Evolutionary conservation across 2,329 filamentous ascomycete genomes (phyloP), one percentile per base, ranked within the genome.

Genomic region (Tolypocladium sp.): DNA sequence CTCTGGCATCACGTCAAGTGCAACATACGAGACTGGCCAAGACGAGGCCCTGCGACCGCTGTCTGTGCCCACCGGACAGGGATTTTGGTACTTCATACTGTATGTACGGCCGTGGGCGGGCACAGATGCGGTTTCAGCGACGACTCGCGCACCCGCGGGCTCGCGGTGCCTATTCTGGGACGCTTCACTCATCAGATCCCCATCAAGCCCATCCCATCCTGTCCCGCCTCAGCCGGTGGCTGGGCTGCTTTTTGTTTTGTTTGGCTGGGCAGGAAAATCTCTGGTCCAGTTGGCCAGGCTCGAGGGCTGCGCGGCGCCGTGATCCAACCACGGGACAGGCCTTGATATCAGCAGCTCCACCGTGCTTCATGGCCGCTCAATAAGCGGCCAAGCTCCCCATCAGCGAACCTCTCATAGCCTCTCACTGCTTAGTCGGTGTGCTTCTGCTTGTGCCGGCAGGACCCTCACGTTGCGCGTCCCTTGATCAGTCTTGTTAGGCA

Each of bases 391-490:
- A 53, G 49, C 30, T 40, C 38, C 30, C 49, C 49, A 8, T 35
- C 20, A 22, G 49, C 49, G 49, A 49, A 38, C 58, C 59, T 62
- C 33, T 59, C 49, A 22, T 38, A 42, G 54, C 30, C 58, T 25
- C 46, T n/a, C 44, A 63, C 64, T 67, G 65, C 64, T 70, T 68
- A 68, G 70, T 71, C 71, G 71, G 71, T 73, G 70, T 71, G 68
- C 71, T 71, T 68, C 65, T 64, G 27, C 49, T 22, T 22, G 49
- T 35, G 17, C 17, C 30, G 20, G 9, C 17, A n/a, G 49, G 30
- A 4, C 30, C 60, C 65, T 59, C 62, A 60, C 64, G 58, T 60
- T 66, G 63, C 66, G 51, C 35, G 37, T 55, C 35, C 63, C 65
- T 64, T 52, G 17, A 38, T 6, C n/a, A 35, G 15, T 57, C 37